These are phyloP conservation scores for Plasmodium malariae DNA, from an alignment of 169 alveolate genomes.

Conservation along the genomic window DNA sequence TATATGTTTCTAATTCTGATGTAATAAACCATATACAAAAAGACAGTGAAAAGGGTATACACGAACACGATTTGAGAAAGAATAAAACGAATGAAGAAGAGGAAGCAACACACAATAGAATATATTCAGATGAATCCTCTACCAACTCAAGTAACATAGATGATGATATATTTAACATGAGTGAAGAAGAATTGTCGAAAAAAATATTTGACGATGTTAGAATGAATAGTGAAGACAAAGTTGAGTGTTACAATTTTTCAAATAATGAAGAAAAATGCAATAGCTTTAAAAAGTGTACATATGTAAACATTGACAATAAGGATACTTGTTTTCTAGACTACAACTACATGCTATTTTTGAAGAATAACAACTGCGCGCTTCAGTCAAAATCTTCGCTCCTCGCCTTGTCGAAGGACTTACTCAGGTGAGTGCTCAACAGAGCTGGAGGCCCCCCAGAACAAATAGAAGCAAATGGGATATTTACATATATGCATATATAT, in stretches of 20 bases:
- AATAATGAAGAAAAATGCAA: constrained; percentile 44
- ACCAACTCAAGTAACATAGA: not conserved
- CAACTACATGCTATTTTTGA: constrained; percentile 46
- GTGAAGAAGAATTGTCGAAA: constrained; percentile 61
- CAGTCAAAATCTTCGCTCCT: constrained; percentile 53
- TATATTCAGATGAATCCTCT: not conserved
- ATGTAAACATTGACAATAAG: constrained; percentile 47
- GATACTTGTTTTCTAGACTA: constrained; percentile 53
- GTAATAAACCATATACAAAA: constrained; percentile 19
- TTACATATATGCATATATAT: not conserved
- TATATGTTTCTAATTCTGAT: not conserved
- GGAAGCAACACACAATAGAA: not conserved
- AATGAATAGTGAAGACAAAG: constrained; percentile 49
- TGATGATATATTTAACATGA: constrained; percentile 22
- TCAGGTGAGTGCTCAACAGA: too few relatives aligned
- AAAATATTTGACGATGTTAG: constrained; percentile 43
- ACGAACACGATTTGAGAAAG: not conserved
- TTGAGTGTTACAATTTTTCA: constrained; percentile 42
- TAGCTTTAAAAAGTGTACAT: constrained; percentile 51
- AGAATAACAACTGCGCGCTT: constrained; percentile 38
- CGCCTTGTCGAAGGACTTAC: constrained; percentile 42
- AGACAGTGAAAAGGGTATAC: constrained; percentile 16
- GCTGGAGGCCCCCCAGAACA: too few relatives aligned
- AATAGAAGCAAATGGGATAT: not conserved
- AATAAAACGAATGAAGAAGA: not conserved